A percentile compares a stretch with the other conserved stretches of the same genome.
These are phyloP conservation scores for Flaveria robusta DNA, from an alignment of 129 eudicot genomes.

Conservation along the genomic window DNA sequence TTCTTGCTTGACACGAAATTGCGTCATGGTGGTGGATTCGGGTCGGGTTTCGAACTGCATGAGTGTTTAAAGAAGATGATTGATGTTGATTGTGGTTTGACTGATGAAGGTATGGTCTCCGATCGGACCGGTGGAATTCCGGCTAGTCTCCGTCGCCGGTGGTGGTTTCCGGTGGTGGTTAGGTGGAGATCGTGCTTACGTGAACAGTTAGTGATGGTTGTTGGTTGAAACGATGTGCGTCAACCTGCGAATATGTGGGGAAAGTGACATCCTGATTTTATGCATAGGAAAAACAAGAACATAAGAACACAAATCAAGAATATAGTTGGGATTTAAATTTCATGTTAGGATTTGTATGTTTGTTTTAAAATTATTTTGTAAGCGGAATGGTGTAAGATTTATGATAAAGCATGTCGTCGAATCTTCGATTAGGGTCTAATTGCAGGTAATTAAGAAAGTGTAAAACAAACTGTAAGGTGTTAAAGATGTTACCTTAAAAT, in stretches of 20 bases:
- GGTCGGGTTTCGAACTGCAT: background rate
- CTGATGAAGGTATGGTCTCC: background rate
- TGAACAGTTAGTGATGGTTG: background rate
- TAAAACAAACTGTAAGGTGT: no score
- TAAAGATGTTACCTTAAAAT: no score
- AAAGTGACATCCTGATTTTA: background rate
- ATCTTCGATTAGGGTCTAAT: no score
- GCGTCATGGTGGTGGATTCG: background rate
- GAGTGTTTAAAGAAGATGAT: background rate
- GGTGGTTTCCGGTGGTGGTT: background rate
- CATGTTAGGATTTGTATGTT: no score
- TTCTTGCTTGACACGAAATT: conserved; percentile 36
- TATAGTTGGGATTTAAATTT: no score
- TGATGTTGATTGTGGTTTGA: background rate
- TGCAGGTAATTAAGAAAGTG: no score
- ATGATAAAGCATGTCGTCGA: no score
- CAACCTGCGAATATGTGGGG: background rate
- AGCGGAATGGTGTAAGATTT: no score
- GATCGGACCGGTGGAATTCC: background rate
- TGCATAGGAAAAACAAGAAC: background rate
- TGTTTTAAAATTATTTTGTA: background rate
- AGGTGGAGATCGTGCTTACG: background rate
- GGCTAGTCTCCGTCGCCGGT: background rate
- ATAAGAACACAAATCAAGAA: no score
- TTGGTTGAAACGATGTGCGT: background rate